Base-by-base conservation (phyloP, 2,329 filamentous ascomycete species). In the Bipolaris sorokiniana region DNA sequence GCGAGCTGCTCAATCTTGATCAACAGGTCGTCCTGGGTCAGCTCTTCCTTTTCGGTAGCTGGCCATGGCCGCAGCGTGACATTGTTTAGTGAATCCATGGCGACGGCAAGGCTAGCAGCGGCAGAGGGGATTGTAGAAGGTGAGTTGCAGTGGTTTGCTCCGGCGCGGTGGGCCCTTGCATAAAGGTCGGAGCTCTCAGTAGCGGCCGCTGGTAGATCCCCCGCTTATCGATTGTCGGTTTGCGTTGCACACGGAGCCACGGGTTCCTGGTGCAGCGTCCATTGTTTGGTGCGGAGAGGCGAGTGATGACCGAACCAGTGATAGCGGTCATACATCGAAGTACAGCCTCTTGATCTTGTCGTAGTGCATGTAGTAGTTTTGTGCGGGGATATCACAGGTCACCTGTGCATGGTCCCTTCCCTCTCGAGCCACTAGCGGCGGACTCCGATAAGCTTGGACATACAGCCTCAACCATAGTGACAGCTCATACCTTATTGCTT, bases 1-100 rank as follows among this genome's bases (percentile, higher is more conserved):
- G 92, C 90, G 69, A 97, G 89, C 64, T 93, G 91, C 56, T 84
- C 80, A 65, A 97, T 92, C 65, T 94, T 89, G 45, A 89, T 84
- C 54, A 85, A 82, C n/a, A 97, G 42, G 15, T 72, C 71, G 18
- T 68, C 62, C 48, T 81, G 45, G 82, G 84, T 71, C 79, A 84
- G 78, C 80, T 83, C 68, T 78, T 82, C 63, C 69, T 74, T 70
- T 81, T 79, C 54, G 64, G 61, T 68, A 62, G 82, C 79, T 15
- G 88, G 86, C 81, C 83, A 86, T 40, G 89, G 85, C 55, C 86
- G 85, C 56, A 93, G 78, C 9, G 87, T 84, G 49, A 91, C 70
- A 16, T 70, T 83, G 18, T 71, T 68, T 37, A 72, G 58, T 18
- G 72, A 63, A 16, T 69, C 67, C 69, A 74, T 76, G 40, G 45